These are phyloP conservation scores for Rhynchospora breviuscula DNA, from an alignment of 176 grass and related monocot species.

Conservation along the genomic window DNA sequence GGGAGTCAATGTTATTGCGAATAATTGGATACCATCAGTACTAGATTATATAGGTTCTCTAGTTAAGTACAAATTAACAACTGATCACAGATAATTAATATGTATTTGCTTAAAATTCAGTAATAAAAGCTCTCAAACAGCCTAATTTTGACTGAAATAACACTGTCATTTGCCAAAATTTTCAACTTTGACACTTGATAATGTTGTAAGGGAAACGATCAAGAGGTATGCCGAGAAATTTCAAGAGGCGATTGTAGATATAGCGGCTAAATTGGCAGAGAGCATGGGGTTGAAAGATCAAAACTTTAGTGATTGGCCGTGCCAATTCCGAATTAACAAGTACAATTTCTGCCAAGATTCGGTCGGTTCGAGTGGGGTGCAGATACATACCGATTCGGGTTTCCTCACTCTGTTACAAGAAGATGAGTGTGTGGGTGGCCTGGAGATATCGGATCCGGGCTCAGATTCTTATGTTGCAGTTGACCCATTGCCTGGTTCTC, in stretches of 20 bases:
- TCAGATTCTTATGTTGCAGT: conserved; percentile 38
- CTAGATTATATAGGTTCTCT: background rate
- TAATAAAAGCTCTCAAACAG: background rate
- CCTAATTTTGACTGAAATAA: background rate
- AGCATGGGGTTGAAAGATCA: conserved; percentile 46
- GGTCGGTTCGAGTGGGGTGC: conserved; percentile 61
- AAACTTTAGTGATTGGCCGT: conserved; percentile 57
- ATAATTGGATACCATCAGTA: background rate
- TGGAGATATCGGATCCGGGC: conserved; percentile 55
- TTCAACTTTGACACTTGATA: background rate
- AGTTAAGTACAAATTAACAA: background rate
- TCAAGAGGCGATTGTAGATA: conserved; percentile 40
- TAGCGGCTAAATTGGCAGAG: conserved; percentile 42
- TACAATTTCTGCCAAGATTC: conserved; percentile 64
- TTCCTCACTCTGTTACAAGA: conserved; percentile 85
- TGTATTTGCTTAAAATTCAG: background rate
- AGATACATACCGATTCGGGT: conserved; percentile 67
- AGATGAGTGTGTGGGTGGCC: conserved; percentile 70
- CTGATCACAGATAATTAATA: background rate
- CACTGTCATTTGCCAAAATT: background rate
- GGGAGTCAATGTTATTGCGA: background rate
- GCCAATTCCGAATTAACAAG: conserved; percentile 70
- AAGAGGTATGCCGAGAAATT: conserved; percentile 42
- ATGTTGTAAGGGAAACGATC: conserved; percentile 37
- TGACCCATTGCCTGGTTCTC: conserved; percentile 36